phyloP scores from a whole-genome alignment of 78 protist species.

The Speleostelium caveatum region DNA sequence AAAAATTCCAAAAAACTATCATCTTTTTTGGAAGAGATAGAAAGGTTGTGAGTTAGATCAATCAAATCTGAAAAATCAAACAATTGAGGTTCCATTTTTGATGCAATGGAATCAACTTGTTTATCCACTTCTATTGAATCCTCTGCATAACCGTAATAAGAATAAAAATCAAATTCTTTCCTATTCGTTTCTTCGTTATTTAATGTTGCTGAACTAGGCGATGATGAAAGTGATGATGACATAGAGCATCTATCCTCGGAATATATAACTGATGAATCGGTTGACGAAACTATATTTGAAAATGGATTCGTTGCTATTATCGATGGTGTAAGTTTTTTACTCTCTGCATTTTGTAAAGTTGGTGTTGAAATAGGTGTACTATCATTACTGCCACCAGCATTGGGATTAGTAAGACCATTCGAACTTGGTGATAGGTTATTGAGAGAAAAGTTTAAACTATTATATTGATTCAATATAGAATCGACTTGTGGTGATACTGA shows the following conservation, averaged over 20 bases:
- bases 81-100: neutral
- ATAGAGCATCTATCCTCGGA: too few species aligned
- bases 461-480: neutral
- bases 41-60: too few species aligned
- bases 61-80: neutral
- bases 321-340: neutral
- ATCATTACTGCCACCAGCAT: neutral
- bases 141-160: neutral
- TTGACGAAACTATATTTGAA: neutral
- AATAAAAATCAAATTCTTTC: neutral
- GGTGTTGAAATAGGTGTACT: neutral
- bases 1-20: too few species aligned
- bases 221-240: slow-evolving; percentile 2
- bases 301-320: neutral
- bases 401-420: neutral
- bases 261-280: neutral
- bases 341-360: neutral
- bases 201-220: neutral
- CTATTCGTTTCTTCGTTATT: neutral
- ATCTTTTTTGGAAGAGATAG: too few species aligned
- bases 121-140: too few species aligned
- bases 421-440: neutral
- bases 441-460: neutral
- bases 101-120: neutral
- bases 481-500: slow-evolving; percentile 49